Evolutionary conservation across 345 rosid genomes (phyloP).

Genomic region (Moringa oleifera): DNA sequence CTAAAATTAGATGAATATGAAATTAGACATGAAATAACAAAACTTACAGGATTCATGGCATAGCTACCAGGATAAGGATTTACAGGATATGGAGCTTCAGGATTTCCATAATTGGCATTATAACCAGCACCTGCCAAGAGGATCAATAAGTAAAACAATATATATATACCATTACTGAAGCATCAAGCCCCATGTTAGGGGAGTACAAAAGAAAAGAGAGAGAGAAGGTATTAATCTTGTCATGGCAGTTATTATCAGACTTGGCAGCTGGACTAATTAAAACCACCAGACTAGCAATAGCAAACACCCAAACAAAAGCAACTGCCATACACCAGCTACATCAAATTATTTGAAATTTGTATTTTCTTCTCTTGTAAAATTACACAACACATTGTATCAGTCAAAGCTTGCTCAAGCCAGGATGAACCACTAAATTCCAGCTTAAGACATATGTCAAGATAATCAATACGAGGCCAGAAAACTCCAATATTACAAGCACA

Average conservation of each 20-base stretch:
- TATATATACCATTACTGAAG: slow-evolving; percentile 4
- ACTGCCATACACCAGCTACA: too few species aligned
- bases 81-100: slow-evolving; percentile 60
- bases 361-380: too few species aligned
- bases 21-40: background rate
- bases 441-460: too few species aligned
- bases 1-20: slow-evolving; percentile 6
- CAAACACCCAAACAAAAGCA: too few species aligned
- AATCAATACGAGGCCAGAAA: too few species aligned
- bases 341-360: too few species aligned
- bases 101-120: slow-evolving; percentile 53
- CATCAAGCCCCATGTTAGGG: background rate
- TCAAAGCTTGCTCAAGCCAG: too few species aligned
- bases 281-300: too few species aligned
- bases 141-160: slow-evolving; percentile 1
- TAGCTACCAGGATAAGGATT: slow-evolving; percentile 63
- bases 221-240: too few species aligned
- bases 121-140: slow-evolving; percentile 45
- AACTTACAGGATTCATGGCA: slow-evolving; percentile 81
- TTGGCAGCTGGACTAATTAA: background rate
- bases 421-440: too few species aligned
- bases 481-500: too few species aligned
- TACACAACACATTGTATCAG: too few species aligned
- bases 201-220: background rate
- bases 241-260: background rate